These are phyloP conservation scores for Trichoderma simmonsii DNA, from an alignment of 2,329 filamentous ascomycete species.

Conservation along the genomic window DNA sequence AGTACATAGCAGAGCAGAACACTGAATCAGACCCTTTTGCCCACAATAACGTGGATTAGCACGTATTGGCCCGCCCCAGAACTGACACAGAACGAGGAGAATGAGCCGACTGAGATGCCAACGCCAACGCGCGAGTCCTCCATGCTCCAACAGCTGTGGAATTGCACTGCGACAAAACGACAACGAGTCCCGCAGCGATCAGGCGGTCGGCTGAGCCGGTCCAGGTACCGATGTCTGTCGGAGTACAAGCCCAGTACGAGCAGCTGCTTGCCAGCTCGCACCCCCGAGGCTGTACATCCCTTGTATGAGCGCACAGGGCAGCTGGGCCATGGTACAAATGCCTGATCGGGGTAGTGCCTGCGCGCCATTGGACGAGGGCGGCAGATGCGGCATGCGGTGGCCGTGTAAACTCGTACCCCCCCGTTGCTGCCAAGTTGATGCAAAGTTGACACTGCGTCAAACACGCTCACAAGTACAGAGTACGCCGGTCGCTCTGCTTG, in stretches of 20 bases:
- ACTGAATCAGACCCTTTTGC: neutral
- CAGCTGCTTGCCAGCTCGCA: neutral
- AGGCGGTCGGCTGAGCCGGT: neutral
- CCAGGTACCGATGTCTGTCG: neutral
- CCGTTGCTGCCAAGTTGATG: neutral
- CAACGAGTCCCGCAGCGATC: neutral
- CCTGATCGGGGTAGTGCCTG: neutral
- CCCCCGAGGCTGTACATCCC: neutral
- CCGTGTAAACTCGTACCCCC: neutral
- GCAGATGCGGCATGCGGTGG: neutral
- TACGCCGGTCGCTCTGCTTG: neutral
- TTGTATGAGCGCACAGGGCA: neutral
- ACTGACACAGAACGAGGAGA: neutral
- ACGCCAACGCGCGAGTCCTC: neutral
- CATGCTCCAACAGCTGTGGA: neutral
- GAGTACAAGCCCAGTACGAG: neutral
- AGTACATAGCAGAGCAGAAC: neutral
- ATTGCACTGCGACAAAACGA: neutral
- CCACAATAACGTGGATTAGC: neutral
- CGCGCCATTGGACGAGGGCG: neutral
- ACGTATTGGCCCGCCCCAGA: neutral
- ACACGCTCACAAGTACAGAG: neutral
- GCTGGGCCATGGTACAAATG: neutral
- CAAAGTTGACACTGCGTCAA: neutral
- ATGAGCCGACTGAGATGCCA: neutral